A percentile compares a stretch with the other conserved stretches of the same genome.
Conservation (phyloP, 2,329 filamentous ascomycete genomes). For the Aciculosporium take region DNA sequence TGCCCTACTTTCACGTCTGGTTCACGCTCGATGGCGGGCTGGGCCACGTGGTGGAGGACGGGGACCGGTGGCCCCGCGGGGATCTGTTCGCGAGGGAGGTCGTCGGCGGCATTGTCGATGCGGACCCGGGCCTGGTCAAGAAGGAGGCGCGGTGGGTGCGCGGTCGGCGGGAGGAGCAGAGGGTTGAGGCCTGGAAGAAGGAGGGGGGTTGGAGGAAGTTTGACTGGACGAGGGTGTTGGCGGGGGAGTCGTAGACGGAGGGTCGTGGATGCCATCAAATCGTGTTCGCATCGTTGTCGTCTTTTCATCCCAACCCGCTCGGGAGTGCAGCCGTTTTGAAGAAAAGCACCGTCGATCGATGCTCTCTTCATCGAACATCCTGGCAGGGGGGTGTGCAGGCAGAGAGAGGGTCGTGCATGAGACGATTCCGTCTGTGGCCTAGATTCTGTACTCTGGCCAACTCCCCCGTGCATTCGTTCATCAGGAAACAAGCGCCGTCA, state of each 20-base stretch:
- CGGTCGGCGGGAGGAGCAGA: slow-evolving; percentile 51
- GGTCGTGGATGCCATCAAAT: too few relatives aligned
- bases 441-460: too few relatives aligned
- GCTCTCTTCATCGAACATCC: too few relatives aligned
- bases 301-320: too few relatives aligned
- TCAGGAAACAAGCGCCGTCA: too few relatives aligned
- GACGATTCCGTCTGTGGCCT: too few relatives aligned
- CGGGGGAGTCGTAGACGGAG: slow-evolving; percentile 23
- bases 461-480: too few relatives aligned
- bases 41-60: slow-evolving; percentile 84
- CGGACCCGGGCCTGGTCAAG: slow-evolving; percentile 70
- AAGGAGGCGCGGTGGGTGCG: slow-evolving; percentile 75
- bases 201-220: slow-evolving; percentile 78
- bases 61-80: slow-evolving; percentile 70
- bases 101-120: slow-evolving; percentile 81
- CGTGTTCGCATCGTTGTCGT: too few relatives aligned
- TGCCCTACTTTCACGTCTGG: slow-evolving; percentile 98
- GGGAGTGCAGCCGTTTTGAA: not conserved
- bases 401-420: too few relatives aligned
- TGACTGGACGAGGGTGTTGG: slow-evolving; percentile 66
- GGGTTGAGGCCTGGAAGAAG: slow-evolving; percentile 67
- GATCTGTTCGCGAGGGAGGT: slow-evolving; percentile 89
- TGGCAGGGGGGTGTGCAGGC: too few relatives aligned
- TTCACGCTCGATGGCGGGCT: slow-evolving; percentile 84
- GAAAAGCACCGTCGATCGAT: too few relatives aligned